Percentiles rank a stretch among this genome's conserved stretches.
Evolutionary conservation across 2,329 filamentous ascomycete species (phyloP).

Genomic region (Teratosphaeria pseudoeucalypti): DNA sequence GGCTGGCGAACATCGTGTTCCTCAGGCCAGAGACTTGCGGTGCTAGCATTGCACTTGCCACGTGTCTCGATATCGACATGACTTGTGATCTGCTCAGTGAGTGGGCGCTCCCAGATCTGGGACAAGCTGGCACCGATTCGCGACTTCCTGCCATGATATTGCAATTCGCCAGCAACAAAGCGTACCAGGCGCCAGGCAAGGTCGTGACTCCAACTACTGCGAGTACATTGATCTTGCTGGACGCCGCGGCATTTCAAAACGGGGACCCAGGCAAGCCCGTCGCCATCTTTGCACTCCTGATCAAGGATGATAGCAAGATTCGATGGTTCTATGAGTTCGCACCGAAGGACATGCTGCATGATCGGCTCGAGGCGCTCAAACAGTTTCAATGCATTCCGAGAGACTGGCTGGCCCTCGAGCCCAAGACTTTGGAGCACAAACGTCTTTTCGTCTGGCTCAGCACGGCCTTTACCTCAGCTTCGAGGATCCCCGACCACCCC

Average conservation of each 20-base stretch:
- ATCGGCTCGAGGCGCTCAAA: conserved; percentile 1
- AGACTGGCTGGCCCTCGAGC: not conserved
- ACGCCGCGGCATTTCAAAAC: conserved; percentile 7
- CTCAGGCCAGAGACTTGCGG: not conserved
- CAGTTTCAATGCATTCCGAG: not conserved
- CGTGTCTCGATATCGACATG: not conserved
- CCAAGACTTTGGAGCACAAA: conserved; percentile 1
- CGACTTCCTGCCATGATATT: not conserved
- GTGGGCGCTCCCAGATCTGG: not conserved
- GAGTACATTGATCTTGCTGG: conserved; percentile 10
- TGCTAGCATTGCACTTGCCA: not conserved
- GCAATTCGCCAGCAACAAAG: not conserved
- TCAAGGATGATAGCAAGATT: conserved; percentile 8
- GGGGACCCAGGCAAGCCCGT: conserved; percentile 3
- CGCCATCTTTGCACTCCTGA: conserved; percentile 11
- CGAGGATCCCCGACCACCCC: conserved; percentile 10
- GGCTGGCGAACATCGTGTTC: not conserved
- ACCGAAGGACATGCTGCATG: conserved; percentile 3
- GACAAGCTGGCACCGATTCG: not conserved
- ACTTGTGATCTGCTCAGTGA: not conserved
- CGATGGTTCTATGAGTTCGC: conserved; percentile 15
- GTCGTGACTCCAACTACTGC: not conserved
- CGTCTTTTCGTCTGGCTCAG: conserved; percentile 10
- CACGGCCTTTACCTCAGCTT: conserved; percentile 9
- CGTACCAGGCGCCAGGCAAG: conserved; percentile 4